Evolutionary conservation across 2,329 filamentous ascomycete genomes (phyloP).

Genomic region (Claviceps sp.): DNA sequence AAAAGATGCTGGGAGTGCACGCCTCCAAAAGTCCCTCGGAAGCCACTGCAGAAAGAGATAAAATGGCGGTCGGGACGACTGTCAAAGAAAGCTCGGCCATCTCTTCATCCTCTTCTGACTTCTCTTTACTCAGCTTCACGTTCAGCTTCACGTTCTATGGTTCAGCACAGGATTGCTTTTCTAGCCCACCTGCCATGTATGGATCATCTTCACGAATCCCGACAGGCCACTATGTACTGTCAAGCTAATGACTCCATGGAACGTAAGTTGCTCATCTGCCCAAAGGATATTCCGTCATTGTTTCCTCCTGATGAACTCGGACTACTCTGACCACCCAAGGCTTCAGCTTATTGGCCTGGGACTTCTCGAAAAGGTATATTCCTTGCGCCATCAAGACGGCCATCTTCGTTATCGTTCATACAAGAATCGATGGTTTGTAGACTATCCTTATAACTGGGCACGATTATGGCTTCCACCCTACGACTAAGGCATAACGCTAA

Average conservation of each 20-base stretch:
- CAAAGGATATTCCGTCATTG: not conserved
- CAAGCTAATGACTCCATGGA: not conserved
- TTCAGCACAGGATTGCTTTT: conserved; percentile 7
- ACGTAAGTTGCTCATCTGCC: not conserved
- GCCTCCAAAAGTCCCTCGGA: not conserved
- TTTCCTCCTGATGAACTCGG: conserved; percentile 1
- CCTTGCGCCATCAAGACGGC: not conserved
- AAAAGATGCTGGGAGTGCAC: not conserved
- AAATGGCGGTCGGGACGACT: conserved; percentile 2
- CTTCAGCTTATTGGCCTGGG: not conserved
- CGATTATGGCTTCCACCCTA: not conserved
- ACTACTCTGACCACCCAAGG: not conserved
- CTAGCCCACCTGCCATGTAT: not conserved
- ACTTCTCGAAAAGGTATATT: not conserved
- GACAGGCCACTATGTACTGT: not conserved
- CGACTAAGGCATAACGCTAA: conserved; percentile 1
- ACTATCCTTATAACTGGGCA: not conserved
- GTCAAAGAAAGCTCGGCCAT: conserved; percentile 1
- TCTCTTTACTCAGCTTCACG: not conserved
- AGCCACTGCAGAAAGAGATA: conserved; percentile 4
- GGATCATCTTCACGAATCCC: not conserved
- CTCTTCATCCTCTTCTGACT: not conserved
- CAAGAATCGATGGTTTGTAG: not conserved
- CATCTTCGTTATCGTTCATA: not conserved
- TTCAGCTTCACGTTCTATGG: not conserved